Conservation (phyloP, 2,329 filamentous ascomycete species). For the Fusarium nematophilum region DNA sequence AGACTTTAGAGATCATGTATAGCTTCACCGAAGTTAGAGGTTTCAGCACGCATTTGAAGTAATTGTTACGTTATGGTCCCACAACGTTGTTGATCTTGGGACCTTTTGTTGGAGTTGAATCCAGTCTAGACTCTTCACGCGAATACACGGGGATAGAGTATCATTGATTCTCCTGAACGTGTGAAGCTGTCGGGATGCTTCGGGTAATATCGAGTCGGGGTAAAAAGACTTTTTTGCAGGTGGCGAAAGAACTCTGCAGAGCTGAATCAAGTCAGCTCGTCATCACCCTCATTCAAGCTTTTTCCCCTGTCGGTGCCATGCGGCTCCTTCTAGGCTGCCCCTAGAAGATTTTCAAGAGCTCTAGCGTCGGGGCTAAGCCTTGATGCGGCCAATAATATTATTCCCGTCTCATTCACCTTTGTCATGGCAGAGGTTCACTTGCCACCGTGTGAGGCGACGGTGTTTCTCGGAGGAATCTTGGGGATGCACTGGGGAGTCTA, state of each 20-base stretch:
- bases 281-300: slow-evolving; percentile 3
- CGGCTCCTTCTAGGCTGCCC: slow-evolving; percentile 17
- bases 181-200: too few species aligned
- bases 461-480: too few species aligned
- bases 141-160: too few species aligned
- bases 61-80: slow-evolving; percentile 39
- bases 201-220: too few species aligned
- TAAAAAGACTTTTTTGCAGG: too few species aligned
- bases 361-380: slow-evolving; percentile 3
- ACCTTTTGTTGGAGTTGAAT: background rate
- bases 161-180: too few species aligned
- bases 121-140: slow-evolving; percentile 11
- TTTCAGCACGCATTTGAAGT: slow-evolving; percentile 16
- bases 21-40: slow-evolving; percentile 6
- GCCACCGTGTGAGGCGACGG: too few species aligned
- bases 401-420: slow-evolving; percentile 1
- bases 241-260: too few species aligned
- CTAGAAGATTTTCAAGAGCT: slow-evolving; percentile 20
- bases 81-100: slow-evolving; percentile 6
- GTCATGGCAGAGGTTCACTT: background rate
- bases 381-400: background rate
- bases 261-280: too few species aligned
- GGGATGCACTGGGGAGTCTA: too few species aligned
- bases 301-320: background rate
- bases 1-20: slow-evolving; percentile 2